Percentiles rank a stretch among this genome's conserved stretches.
Conservation (phyloP, 768 basidiomycete species). For the Collybia nuda region DNA sequence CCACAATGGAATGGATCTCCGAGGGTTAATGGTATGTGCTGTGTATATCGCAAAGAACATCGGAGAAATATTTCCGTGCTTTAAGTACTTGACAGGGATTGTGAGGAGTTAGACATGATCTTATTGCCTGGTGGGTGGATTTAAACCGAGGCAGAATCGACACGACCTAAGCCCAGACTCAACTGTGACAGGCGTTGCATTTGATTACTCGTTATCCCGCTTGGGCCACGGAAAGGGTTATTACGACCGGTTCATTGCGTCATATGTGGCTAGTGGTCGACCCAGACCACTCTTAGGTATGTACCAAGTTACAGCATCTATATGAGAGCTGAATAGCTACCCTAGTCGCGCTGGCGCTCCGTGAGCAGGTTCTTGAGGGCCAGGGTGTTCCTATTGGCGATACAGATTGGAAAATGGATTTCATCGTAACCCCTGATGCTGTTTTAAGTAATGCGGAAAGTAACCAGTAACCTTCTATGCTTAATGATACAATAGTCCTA, state of each 20-base stretch:
- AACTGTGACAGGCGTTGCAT: constrained; percentile 59
- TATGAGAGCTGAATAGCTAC: not conserved
- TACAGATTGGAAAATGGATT: constrained; percentile 66
- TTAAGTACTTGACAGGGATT: constrained; percentile 34
- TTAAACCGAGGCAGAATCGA: not conserved
- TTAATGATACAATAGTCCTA: not conserved
- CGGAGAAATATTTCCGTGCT: constrained; percentile 8
- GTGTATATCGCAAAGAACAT: not conserved
- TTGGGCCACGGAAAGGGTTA: constrained; percentile 85
- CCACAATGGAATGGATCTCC: constrained; percentile 36
- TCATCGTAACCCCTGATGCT: constrained; percentile 47
- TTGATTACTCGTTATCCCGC: constrained; percentile 65
- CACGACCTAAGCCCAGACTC: not conserved
- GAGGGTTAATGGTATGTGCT: constrained; percentile 51
- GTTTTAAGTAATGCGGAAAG: constrained; percentile 10
- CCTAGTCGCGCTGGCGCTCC: constrained; percentile 65
- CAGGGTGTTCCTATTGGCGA: constrained; percentile 51
- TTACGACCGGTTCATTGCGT: constrained; percentile 72
- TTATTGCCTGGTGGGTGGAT: constrained; percentile 58
- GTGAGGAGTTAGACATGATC: constrained; percentile 57
- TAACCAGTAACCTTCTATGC: not conserved
- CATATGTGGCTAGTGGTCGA: constrained; percentile 45
- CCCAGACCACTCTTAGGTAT: constrained; percentile 60
- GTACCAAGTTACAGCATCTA: constrained; percentile 13
- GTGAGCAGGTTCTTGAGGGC: constrained; percentile 59